Base-by-base conservation (phyloP, 2,329 filamentous ascomycete genomes). In the Monascus ruber region DNA sequence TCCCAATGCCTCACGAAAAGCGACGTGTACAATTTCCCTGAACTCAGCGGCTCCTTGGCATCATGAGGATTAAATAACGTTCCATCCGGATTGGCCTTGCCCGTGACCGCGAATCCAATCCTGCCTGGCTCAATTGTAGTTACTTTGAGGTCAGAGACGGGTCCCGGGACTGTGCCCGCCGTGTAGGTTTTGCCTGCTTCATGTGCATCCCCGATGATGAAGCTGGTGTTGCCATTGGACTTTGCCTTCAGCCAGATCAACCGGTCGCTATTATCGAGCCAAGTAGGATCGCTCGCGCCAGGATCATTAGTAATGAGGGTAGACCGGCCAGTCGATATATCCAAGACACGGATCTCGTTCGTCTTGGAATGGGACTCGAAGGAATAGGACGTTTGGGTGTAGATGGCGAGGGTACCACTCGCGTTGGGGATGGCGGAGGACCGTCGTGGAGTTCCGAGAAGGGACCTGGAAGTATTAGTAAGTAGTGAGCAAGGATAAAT, bases 1-100 rank as follows among this genome's bases (percentile, higher is more conserved):
- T 74, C 71, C 71, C 71, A 74, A 46, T 73, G 70, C 29, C 71
- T 60, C 8, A 74, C 71, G 48, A 69, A 73, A 11, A 72, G 58
- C 6, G 63, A 68, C 17, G 68, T 69, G 47, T 73, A 74, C 4
- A 74, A 48, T 35, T 55, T 63, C 2, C 68, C 71, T 2, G 65
- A 68, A 10, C 62, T 68, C 24, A 56, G 45, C 1, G 68, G 61
- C 45, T 69, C 68, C 31, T 64, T 62, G 4, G 62, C 65, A 42
- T 69, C 67, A 36, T 72, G 65, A 4, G 69, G 62, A 33, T 74
- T 73, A 47, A 64, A 68, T 10, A 73, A 55, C 33, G 64, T 63
- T 10, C 68, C 68, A 47, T 71, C 65, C 4, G 59, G 53, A 39
- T 67, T 67, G 6, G 66, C 64, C 49, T 69, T 66, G 7, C 64